Conservation (phyloP, 2,329 filamentous ascomycete species). For the Microsporum canis region DNA sequence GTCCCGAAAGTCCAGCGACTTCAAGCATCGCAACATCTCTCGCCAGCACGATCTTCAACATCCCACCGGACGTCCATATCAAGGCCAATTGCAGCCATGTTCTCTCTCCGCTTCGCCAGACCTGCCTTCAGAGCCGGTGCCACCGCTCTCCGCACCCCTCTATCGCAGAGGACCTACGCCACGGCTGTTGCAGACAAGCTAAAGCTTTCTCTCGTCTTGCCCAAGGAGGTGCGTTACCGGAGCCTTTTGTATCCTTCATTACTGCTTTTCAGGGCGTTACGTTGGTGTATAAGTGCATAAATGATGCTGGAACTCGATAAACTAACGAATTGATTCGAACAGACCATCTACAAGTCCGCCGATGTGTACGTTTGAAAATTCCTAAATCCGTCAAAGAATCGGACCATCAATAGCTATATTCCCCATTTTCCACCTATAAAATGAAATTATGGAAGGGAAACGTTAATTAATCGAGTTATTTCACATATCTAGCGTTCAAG, state of each 20-base stretch:
- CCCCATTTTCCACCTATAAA: neutral
- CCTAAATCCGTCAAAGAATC: conserved; percentile 4
- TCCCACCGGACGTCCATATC: conserved; percentile 14
- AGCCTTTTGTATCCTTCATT: neutral
- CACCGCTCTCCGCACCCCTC: conserved; percentile 59
- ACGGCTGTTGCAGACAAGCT: conserved; percentile 86
- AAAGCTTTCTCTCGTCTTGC: conserved; percentile 94
- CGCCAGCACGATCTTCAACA: conserved; percentile 4
- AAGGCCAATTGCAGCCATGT: conserved; percentile 50
- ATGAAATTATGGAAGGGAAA: neutral
- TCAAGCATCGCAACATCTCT: conserved; percentile 8
- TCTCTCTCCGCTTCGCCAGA: conserved; percentile 85
- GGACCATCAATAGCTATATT: neutral
- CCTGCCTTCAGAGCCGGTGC: conserved; percentile 68
- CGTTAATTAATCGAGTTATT: conserved; percentile 15
- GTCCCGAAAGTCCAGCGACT: conserved; percentile 13
- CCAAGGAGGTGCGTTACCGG: conserved; percentile 74
- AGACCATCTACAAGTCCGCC: conserved; percentile 59
- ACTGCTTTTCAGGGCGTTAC: conserved; percentile 9
- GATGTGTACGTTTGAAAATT: conserved; percentile 50
- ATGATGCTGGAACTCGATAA: neutral
- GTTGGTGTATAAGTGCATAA: conserved; percentile 2
- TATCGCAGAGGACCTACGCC: conserved; percentile 84
- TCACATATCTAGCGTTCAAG: conserved; percentile 66
- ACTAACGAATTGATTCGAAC: conserved; percentile 9